phyloP scores from a whole-genome alignment of 768 basidiomycete species.

The Inosperma sp. region DNA sequence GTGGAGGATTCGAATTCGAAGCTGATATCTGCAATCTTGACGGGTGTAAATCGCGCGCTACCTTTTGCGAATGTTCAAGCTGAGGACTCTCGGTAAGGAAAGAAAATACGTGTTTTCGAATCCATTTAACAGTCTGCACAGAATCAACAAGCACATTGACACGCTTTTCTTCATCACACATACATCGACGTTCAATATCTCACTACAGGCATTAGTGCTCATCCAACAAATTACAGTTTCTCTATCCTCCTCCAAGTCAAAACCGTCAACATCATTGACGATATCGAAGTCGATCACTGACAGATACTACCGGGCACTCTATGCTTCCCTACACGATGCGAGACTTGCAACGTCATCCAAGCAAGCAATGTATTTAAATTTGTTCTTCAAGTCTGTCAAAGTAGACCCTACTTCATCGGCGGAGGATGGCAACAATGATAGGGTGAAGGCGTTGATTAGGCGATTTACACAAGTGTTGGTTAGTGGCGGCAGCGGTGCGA shows the following conservation, averaged over 20 bases:
- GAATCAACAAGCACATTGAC: slow-evolving; percentile 83
- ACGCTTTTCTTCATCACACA: slow-evolving; percentile 94
- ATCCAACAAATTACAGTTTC: slow-evolving; percentile 78
- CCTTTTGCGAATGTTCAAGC: slow-evolving; percentile 86
- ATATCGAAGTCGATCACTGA: slow-evolving; percentile 47
- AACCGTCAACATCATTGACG: slow-evolving; percentile 39
- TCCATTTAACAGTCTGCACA: slow-evolving; percentile 24
- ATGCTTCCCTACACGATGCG: slow-evolving; percentile 81
- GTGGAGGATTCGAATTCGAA: slow-evolving; percentile 78
- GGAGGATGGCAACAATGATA: slow-evolving; percentile 42
- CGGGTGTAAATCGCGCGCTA: slow-evolving; percentile 91
- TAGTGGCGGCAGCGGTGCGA: slow-evolving; percentile 64
- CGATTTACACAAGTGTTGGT: slow-evolving; percentile 78
- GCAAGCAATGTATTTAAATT: slow-evolving; percentile 94
- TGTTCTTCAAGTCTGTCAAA: slow-evolving; percentile 88
- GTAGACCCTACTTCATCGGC: slow-evolving; percentile 39
- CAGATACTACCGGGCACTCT: slow-evolving; percentile 79
- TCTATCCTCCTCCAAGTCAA: slow-evolving; percentile 37
- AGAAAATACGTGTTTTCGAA: too few species aligned
- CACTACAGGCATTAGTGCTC: slow-evolving; percentile 84
- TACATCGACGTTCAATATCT: slow-evolving; percentile 94
- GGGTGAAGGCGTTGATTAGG: slow-evolving; percentile 77
- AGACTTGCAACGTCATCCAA: slow-evolving; percentile 82
- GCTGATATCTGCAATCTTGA: slow-evolving; percentile 84
- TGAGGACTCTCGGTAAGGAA: slow-evolving; percentile 58